Evolutionary conservation across 2,329 filamentous ascomycete genomes (phyloP).

Genomic region (Phialocephala sp.): DNA sequence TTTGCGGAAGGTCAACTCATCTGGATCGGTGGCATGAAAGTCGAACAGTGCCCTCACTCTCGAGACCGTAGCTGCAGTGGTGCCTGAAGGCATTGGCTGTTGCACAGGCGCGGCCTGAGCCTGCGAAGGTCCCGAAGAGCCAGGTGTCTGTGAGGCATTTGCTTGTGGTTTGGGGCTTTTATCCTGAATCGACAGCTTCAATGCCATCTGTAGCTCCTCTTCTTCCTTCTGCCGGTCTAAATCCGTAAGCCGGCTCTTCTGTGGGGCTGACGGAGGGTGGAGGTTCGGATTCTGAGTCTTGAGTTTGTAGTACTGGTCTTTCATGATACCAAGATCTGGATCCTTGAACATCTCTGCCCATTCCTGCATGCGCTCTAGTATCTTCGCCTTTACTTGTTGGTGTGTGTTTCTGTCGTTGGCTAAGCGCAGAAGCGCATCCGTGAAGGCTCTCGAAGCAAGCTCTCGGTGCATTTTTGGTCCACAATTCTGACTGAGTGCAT

Average conservation of each 20-base stretch:
- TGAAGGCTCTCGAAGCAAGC: conserved; percentile 76
- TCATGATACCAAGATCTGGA: conserved; percentile 95
- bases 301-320: conserved; percentile 87
- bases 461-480: conserved; percentile 72
- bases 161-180: conserved; percentile 67
- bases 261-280: conserved; percentile 89
- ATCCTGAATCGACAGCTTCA: conserved; percentile 91
- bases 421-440: conserved; percentile 87
- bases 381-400: conserved; percentile 95
- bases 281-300: conserved; percentile 86
- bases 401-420: conserved; percentile 96
- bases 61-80: conserved; percentile 94
- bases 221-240: conserved; percentile 93
- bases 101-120: conserved; percentile 48
- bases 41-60: conserved; percentile 93
- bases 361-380: conserved; percentile 93
- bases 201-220: conserved; percentile 94
- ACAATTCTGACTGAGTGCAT: conserved; percentile 75
- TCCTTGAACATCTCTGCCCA: conserved; percentile 97
- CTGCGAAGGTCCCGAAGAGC: conserved; percentile 46
- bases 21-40: conserved; percentile 91
- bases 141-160: conserved; percentile 44
- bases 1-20: conserved; percentile 94
- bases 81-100: conserved; percentile 74
- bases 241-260: conserved; percentile 90